These are phyloP conservation scores for Gossypium schwendimanii DNA, from an alignment of 441 rosid species.

Conservation along the genomic window DNA sequence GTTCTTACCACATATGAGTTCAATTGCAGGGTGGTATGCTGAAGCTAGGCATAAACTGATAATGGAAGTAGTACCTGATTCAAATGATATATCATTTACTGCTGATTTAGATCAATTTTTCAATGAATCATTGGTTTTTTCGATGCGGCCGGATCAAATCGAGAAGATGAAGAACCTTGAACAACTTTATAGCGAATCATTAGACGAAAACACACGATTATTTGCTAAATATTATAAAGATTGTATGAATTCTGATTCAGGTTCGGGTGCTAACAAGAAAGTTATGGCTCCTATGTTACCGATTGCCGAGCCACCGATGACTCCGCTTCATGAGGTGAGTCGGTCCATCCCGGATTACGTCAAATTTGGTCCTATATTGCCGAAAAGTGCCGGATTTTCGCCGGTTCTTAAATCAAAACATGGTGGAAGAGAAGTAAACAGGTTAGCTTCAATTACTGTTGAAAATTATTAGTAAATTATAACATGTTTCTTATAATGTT, in stretches of 20 bases:
- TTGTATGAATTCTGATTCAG: slow-evolving; percentile 38
- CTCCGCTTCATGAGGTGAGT: slow-evolving; percentile 51
- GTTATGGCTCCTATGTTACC: slow-evolving; percentile 48
- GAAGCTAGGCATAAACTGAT: slow-evolving; percentile 51
- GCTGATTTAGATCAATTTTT: slow-evolving; percentile 54
- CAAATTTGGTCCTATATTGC: slow-evolving; percentile 58
- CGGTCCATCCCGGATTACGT: slow-evolving; percentile 50
- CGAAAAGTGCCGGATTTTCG: slow-evolving; percentile 47
- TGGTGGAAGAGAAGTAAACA: slow-evolving; percentile 20
- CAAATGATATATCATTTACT: slow-evolving; percentile 48
- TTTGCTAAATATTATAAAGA: slow-evolving; percentile 53
- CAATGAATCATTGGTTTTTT: slow-evolving; percentile 42
- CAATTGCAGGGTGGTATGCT: slow-evolving; percentile 59
- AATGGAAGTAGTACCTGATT: slow-evolving; percentile 54
- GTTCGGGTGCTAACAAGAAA: slow-evolving; percentile 32
- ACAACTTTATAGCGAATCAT: slow-evolving; percentile 46
- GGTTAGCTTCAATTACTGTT: slow-evolving; percentile 24
- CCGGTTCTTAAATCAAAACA: slow-evolving; percentile 29
- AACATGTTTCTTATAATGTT: neutral
- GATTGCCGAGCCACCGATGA: slow-evolving; percentile 63
- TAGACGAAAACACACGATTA: slow-evolving; percentile 50
- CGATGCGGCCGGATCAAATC: slow-evolving; percentile 52
- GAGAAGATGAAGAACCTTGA: slow-evolving; percentile 49
- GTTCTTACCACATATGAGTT: slow-evolving; percentile 61
- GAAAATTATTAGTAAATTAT: neutral